Conservation (phyloP, 345 rosid species). For the Eucalyptus globulus region DNA sequence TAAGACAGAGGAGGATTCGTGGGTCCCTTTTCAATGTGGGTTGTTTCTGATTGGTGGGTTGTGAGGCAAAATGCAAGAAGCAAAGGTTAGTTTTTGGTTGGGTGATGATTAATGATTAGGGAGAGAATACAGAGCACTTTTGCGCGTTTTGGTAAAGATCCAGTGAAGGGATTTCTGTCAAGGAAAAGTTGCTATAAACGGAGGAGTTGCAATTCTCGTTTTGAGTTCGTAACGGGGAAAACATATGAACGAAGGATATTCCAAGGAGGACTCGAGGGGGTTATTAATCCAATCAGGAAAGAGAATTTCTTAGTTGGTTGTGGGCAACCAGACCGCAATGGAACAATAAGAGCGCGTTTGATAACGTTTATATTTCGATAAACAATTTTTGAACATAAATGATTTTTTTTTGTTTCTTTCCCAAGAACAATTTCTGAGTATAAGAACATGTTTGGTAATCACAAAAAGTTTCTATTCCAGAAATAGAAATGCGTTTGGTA, state of each 20-base stretch:
- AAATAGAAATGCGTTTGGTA: no score
- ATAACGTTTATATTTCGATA: accelerated
- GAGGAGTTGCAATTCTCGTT: not conserved
- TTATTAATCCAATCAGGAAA: no score
- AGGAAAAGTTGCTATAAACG: not conserved
- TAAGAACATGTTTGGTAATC: accelerated
- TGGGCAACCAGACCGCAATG: accelerated
- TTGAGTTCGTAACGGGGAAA: not conserved
- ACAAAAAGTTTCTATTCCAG: accelerated
- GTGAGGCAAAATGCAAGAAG: not conserved
- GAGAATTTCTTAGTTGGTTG: no score
- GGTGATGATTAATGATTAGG: not conserved
- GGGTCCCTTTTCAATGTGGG: not conserved
- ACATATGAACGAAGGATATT: not conserved
- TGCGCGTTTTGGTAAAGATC: not conserved
- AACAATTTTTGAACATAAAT: no score
- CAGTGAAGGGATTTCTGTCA: not conserved
- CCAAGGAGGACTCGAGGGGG: no score
- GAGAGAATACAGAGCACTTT: not conserved
- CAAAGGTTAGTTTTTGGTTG: not conserved
- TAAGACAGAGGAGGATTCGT: not conserved
- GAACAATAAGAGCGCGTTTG: accelerated
- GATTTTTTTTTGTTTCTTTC: accelerated
- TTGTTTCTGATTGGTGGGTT: not conserved
- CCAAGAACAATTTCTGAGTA: accelerated